Evolutionary conservation across 495 filamentous ascomycete species (phyloP), one percentile per base, ranked within the genome.

Genomic region (Chaetomium fimeti): DNA sequence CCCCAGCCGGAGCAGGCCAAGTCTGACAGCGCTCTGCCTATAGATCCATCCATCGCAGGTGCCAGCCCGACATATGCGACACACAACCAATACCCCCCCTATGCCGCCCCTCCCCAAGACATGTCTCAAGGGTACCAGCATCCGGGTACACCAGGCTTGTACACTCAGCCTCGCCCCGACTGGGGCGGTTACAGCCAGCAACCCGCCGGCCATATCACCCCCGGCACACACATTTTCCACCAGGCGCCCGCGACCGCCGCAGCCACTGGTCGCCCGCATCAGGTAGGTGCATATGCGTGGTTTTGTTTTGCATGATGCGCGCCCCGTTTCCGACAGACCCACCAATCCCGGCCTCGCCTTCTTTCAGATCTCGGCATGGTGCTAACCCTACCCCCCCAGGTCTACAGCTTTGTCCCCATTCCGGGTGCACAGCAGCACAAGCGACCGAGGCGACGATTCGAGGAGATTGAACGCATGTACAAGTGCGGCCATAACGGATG

Each of bases 401-500:
- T 98, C 53, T 98, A 98, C 74, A 97, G 93, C 2, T 98, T 98
- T 73, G 94, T 98, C 53, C 94, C 94, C 1, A 98, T 98, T 74
- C 94, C 94, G 15, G 94, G 94, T 57, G 91, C 94, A 32, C 92
- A 96, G 72, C 94, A 98, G 75, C 93, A 98, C 76, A 98, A 98
- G 82, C 87, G 94, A 53, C 94, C 94, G 24, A 87, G 94, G 68
- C 85, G 94, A 66, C 86, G 94, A 38, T 98, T 97, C 71, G 94
- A 98, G 79, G 94, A 98, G 75, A 98, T 98, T 72, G 94, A 98
- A 81, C 88, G 94, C 63, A 98, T 98, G 94, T 98, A 98, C 80
- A 97, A 97, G 77, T 98, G 94, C 78, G 94, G 94, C 12, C 97
- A 92, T 91, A 91, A 97, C 65, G 93, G 93, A 5, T 98, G 94